Evolutionary conservation across 176 grass and related monocot species (phyloP), one percentile per base, ranked within the genome.

Genomic region (Aechmea fasciata): DNA sequence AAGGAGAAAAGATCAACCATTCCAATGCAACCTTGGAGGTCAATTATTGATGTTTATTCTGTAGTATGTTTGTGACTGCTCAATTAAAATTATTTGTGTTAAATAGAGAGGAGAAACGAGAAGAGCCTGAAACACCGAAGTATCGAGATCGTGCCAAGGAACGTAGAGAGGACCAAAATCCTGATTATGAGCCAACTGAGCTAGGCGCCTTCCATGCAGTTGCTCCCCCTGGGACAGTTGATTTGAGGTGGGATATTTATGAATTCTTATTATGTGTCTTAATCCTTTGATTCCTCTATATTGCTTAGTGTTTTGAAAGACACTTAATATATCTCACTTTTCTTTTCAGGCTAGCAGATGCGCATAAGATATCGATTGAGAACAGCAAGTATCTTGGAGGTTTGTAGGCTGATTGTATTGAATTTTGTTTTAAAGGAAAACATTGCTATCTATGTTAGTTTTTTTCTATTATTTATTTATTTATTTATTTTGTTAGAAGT

Each of bases 381-480:
- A 97, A 97, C 57, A 97, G 93, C 89, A 97, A 97, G 76, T 97
- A 97, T 57, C 93, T 97, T 65, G 93, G 93, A 97, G 93, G 93
- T 97, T 52, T 48, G 86, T 77, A 52, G 26, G 47, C 13, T 71
- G 18, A 68, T 50, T 4, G 61, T 62, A 22, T 63, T 47, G 50
- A 65, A 47, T 65, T n/a, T 66, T 17, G 33, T 64, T 70, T 82
- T 71, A 3, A 54, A 51, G 18, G 71, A 50, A 71, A 75, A n/a
- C 62, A 80, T 76, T 49, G 54, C 51, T 72, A 23, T 77, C 66
- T 11, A 23, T 52, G 25, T 49, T 26, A 26, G 52, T 26, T 51
- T 57, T 7, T 19, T 14, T 66, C 47, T 80, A 26, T 55, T 25
- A 67, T 76, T 61, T 26, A 26, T 26, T 26, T 26, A 26, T 61